Base-by-base conservation (phyloP, 805 yeast genomes). In the Lipomyces sp. region DNA sequence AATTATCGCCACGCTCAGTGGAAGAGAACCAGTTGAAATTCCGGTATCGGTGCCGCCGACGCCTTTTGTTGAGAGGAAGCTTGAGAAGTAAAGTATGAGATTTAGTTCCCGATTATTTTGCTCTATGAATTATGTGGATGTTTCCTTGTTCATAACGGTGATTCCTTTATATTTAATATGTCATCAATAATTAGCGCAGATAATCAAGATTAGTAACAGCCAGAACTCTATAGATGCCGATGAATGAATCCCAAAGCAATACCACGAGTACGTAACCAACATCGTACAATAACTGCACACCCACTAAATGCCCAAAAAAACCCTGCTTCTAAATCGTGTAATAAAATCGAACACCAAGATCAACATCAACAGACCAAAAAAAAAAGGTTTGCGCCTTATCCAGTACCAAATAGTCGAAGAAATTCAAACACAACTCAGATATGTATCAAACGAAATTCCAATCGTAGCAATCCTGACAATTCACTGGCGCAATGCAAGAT, bases 401-500 rank as follows among this genome's bases (percentile, higher is more conserved):
- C n/a, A 29, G 29, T 51, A 29, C 54, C 32, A 13, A 51, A 51
- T 51, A 24, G 29, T 51, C 8, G 13, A 57, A 57, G 13, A 7
- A 7, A 6, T 13, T n/a, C 32, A 24, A 5, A 53, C 15, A 29
- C 4, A 53, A 24, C 15, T 4, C n/a, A 24, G 24, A 53, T 15
- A 53, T 42, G n/a, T 15, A 30, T 61, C 45, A 64, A 15, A 60
- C 67, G 59, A 66, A 70, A 4, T 42, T 61, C 73, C 73, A 70
- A 34, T 67, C 71, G 48, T 53, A 70, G 62, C 73, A 70, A 42
- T 70, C 73, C 45, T 58, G 63, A 48, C 73, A 70, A 35, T 57
- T 66, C 18, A 24, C 57, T 8, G 57, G 64, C 5, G 62, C 58
- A 3, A 54, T 57, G 76, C 98, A 94, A 37, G 77, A 75, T 0